Percentiles rank a stretch among this genome's conserved stretches.
phyloP scores from a whole-genome alignment of 2,329 filamentous ascomycete genomes.

The Sclerotinia spermophila region DNA sequence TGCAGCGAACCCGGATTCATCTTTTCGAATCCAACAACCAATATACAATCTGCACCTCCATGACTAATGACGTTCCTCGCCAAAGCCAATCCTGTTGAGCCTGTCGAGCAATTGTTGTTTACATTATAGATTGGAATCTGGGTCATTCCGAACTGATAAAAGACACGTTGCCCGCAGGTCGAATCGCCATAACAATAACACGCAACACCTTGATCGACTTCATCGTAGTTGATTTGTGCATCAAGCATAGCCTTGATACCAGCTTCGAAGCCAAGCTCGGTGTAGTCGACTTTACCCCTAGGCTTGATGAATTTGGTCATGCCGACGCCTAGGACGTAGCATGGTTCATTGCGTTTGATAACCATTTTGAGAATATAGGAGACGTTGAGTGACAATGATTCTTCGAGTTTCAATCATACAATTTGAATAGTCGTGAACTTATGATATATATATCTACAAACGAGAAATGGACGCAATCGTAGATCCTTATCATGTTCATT shows the following conservation, averaged over 20 bases:
- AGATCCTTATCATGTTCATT: neutral
- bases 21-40: slow-evolving; percentile 96
- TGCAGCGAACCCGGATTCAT: slow-evolving; percentile 91
- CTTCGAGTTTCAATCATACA: neutral
- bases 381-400: neutral
- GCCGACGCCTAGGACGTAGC: slow-evolving; percentile 93
- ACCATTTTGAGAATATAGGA: slow-evolving; percentile 22
- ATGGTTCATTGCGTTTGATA: slow-evolving; percentile 39
- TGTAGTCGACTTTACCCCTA: slow-evolving; percentile 89
- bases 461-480: neutral
- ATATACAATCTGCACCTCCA: slow-evolving; percentile 79
- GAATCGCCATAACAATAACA: slow-evolving; percentile 98
- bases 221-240: slow-evolving; percentile 92
- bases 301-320: slow-evolving; percentile 99
- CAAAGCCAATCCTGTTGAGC: slow-evolving; percentile 86
- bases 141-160: slow-evolving; percentile 98
- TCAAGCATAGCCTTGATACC: slow-evolving; percentile 56
- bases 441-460: neutral
- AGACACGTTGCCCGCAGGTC: slow-evolving; percentile 92
- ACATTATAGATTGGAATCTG: slow-evolving; percentile 95
- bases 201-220: slow-evolving; percentile 91
- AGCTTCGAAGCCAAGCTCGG: slow-evolving; percentile 89
- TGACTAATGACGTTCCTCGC: slow-evolving; percentile 74
- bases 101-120: slow-evolving; percentile 98
- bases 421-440: neutral